Evolutionary conservation across 108 stramenopile species (phyloP).

Genomic region (Nitzschia palea): DNA sequence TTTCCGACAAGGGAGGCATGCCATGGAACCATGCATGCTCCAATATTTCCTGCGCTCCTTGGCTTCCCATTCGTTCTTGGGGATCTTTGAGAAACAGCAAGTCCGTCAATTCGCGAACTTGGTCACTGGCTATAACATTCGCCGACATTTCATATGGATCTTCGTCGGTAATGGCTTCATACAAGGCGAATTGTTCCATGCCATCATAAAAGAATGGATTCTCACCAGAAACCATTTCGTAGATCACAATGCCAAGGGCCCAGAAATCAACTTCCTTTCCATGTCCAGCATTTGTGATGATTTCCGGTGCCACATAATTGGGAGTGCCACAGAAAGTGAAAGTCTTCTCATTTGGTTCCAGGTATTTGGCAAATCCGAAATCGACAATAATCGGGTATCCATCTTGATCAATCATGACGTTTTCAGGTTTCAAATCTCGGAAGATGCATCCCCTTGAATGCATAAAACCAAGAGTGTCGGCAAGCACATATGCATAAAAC

Average conservation of each 20-base stretch:
- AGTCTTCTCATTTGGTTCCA: constrained; percentile 76
- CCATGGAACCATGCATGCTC: constrained; percentile 23
- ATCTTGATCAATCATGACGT: constrained; percentile 57
- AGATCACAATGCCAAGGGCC: constrained; percentile 84
- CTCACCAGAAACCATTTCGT: constrained; percentile 83
- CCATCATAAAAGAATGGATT: constrained; percentile 76
- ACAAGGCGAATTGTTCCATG: constrained; percentile 82
- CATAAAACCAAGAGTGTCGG: constrained; percentile 88
- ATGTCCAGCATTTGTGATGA: constrained; percentile 80
- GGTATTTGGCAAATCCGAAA: constrained; percentile 74
- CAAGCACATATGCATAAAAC: constrained; percentile 70
- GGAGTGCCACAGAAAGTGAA: constrained; percentile 97
- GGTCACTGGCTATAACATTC: neutral
- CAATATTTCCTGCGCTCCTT: constrained; percentile 10
- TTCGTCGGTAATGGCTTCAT: constrained; percentile 75
- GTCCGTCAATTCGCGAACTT: constrained; percentile 48
- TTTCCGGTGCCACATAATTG: constrained; percentile 89
- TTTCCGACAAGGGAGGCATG: constrained; percentile 9
- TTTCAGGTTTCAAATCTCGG: constrained; percentile 91
- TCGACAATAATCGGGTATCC: constrained; percentile 90
- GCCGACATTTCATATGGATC: constrained; percentile 51
- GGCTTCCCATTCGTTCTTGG: constrained; percentile 53
- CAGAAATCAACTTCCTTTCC: constrained; percentile 82
- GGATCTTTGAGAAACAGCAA: constrained; percentile 51
- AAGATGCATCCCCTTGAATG: constrained; percentile 83